A percentile compares a stretch with the other conserved stretches of the same genome.
phyloP scores from a whole-genome alignment of 805 yeast species.

The Pichia cabralensis region DNA sequence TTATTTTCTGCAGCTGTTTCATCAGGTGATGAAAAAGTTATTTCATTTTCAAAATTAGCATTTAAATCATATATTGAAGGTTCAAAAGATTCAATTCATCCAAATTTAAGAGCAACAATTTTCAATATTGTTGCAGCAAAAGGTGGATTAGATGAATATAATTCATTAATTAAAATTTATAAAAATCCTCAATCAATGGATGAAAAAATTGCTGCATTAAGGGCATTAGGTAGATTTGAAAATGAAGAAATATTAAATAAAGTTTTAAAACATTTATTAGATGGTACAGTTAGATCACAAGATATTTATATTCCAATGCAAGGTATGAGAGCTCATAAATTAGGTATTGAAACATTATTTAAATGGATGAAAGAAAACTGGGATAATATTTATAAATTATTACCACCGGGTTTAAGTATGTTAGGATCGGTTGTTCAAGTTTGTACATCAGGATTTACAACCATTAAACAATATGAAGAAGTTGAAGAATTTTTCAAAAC shows the following conservation, averaged over 20 bases:
- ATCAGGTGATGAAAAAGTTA: slow-evolving; percentile 31
- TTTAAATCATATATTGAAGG: slow-evolving; percentile 22
- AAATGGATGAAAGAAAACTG: slow-evolving; percentile 61
- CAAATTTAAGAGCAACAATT: slow-evolving; percentile 36
- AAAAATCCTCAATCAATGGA: slow-evolving; percentile 44
- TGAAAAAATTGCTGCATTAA: slow-evolving; percentile 45
- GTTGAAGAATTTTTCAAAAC: slow-evolving; percentile 37
- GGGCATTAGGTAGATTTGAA: slow-evolving; percentile 41
- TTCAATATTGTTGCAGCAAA: slow-evolving; percentile 35
- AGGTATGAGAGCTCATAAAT: slow-evolving; percentile 53
- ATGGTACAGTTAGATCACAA: slow-evolving; percentile 59
- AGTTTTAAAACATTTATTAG: slow-evolving; percentile 34
- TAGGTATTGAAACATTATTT: slow-evolving; percentile 66
- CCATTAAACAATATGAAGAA: slow-evolving; percentile 31
- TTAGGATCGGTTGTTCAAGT: slow-evolving; percentile 63
- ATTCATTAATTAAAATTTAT: slow-evolving; percentile 36
- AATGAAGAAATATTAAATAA: slow-evolving; percentile 28
- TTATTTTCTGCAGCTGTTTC: slow-evolving; percentile 35
- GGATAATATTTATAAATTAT: slow-evolving; percentile 51
- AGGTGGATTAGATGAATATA: slow-evolving; percentile 29
- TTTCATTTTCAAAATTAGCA: slow-evolving; percentile 17
- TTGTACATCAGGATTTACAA: slow-evolving; percentile 36
- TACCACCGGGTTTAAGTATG: slow-evolving; percentile 79
- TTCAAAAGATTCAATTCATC: slow-evolving; percentile 29
- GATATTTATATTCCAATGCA: slow-evolving; percentile 55